A percentile compares a stretch with the other conserved stretches of the same genome.
These are phyloP conservation scores for Centaurea solstitialis DNA, from an alignment of 129 eudicot genomes.

Conservation along the genomic window DNA sequence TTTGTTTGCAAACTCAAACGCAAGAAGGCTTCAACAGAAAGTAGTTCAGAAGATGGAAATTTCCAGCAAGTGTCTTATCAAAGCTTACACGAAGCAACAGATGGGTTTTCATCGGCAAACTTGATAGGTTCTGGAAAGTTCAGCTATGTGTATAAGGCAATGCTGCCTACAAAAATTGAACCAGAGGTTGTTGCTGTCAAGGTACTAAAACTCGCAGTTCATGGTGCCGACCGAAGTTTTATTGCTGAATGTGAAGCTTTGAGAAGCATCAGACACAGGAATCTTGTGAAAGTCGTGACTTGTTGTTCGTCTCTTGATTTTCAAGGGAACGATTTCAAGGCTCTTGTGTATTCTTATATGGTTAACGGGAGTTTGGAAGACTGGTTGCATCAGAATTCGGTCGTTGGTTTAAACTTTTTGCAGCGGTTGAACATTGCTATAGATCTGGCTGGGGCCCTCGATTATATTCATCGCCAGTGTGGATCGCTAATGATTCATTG, in stretches of 20 bases:
- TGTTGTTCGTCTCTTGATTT: constrained; percentile 26
- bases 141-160: constrained; percentile 31
- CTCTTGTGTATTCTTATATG: constrained; percentile 25
- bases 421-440: constrained; percentile 21
- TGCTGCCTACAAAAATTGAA: background rate
- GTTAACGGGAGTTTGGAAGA: constrained; percentile 20
- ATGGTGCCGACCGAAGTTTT: constrained; percentile 19
- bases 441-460: constrained; percentile 29
- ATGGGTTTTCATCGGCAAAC: constrained; percentile 27
- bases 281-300: constrained; percentile 17
- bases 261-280: constrained; percentile 24
- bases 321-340: constrained; percentile 31
- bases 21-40: background rate
- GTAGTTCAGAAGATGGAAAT: background rate
- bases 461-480: constrained; percentile 22
- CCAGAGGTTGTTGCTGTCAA: constrained; percentile 12
- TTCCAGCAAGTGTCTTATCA: constrained; percentile 25
- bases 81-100: constrained; percentile 16
- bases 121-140: constrained; percentile 20
- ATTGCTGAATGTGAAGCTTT: constrained; percentile 21
- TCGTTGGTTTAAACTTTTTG: background rate
- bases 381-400: constrained; percentile 5
- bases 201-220: constrained; percentile 9
- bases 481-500: constrained; percentile 25
- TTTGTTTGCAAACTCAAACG: background rate